phyloP scores from a whole-genome alignment of 2,329 filamentous ascomycete genomes.

The Xylaria arbuscula region DNA sequence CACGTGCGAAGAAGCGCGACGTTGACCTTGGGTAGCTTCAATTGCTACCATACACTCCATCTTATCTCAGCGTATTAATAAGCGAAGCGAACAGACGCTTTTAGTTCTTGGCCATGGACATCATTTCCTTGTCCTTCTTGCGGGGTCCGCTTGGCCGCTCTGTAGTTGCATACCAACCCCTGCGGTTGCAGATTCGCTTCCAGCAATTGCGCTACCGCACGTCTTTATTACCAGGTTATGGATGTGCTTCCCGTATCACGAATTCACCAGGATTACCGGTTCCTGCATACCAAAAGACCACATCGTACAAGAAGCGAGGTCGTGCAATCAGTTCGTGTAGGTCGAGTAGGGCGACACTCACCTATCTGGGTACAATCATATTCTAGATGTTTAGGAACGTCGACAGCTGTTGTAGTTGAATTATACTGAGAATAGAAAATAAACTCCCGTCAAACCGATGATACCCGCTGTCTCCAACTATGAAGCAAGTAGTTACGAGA shows the following conservation, averaged over 20 bases:
- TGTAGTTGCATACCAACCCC: constrained; percentile 31
- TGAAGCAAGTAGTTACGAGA: constrained; percentile 1
- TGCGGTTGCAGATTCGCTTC: constrained; percentile 32
- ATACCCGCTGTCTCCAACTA: background rate
- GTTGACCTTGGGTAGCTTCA: constrained; percentile 13
- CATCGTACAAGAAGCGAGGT: constrained; percentile 4
- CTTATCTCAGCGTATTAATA: constrained; percentile 29
- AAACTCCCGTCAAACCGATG: background rate
- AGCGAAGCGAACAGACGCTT: background rate
- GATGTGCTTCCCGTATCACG: constrained; percentile 20
- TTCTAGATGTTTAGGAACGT: background rate
- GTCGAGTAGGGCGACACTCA: background rate
- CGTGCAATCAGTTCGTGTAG: background rate
- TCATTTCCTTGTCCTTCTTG: constrained; percentile 15
- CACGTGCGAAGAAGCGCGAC: constrained; percentile 25
- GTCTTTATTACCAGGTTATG: constrained; percentile 17
- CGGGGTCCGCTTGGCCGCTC: constrained; percentile 23
- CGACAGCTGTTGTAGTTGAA: background rate
- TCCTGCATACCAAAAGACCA: constrained; percentile 33
- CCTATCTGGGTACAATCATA: background rate
- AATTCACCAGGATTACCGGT: constrained; percentile 12
- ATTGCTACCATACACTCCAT: constrained; percentile 11
- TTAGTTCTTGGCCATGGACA: constrained; percentile 18
- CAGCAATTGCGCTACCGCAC: constrained; percentile 12
- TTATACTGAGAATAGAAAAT: background rate